Percentiles rank a stretch among this genome's conserved stretches.
Conservation (phyloP, 768 basidiomycete genomes). For the Boletus tylopilopsis region DNA sequence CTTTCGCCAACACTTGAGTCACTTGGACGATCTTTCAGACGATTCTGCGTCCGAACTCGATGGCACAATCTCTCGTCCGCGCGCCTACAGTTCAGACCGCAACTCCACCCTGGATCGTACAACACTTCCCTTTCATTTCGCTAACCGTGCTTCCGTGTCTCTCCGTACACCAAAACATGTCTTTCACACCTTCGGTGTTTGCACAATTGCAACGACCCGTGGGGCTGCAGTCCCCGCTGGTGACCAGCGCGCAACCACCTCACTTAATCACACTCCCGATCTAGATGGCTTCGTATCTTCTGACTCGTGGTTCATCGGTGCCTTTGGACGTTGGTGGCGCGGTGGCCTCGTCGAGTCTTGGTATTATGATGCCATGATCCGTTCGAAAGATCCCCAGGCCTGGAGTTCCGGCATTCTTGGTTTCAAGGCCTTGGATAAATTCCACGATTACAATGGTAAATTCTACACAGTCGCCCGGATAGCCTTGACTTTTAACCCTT, state of each 20-base stretch:
- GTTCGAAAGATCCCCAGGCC: slow-evolving; percentile 65
- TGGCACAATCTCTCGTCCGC: slow-evolving; percentile 25
- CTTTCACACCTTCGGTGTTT: slow-evolving; percentile 82
- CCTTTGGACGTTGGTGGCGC: slow-evolving; percentile 90
- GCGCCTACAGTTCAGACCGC: slow-evolving; percentile 22
- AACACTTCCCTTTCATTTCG: slow-evolving; percentile 65
- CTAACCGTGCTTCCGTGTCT: slow-evolving; percentile 88
- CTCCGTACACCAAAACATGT: slow-evolving; percentile 88
- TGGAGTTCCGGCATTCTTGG: slow-evolving; percentile 76
- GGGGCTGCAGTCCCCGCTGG: slow-evolving; percentile 42
- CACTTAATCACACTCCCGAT: slow-evolving; percentile 20
- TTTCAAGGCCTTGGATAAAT: slow-evolving; percentile 68
- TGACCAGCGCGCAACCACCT: slow-evolving; percentile 47
- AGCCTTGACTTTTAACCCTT: slow-evolving; percentile 3
- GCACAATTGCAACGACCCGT: slow-evolving; percentile 65
- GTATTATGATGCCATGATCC: slow-evolving; percentile 65
- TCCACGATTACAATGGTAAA: slow-evolving; percentile 66
- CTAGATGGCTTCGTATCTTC: slow-evolving; percentile 50
- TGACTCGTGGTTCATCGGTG: slow-evolving; percentile 88
- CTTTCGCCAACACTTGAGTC: slow-evolving; percentile 89
- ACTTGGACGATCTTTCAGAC: slow-evolving; percentile 66
- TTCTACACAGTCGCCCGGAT: slow-evolving; percentile 3
- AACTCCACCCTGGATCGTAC: slow-evolving; percentile 22
- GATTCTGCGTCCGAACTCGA: slow-evolving; percentile 41
- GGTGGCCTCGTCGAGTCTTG: slow-evolving; percentile 79